A percentile compares a stretch with the other conserved stretches of the same genome.
Conservation (phyloP, 768 basidiomycete genomes). For the Zangia roseola region DNA sequence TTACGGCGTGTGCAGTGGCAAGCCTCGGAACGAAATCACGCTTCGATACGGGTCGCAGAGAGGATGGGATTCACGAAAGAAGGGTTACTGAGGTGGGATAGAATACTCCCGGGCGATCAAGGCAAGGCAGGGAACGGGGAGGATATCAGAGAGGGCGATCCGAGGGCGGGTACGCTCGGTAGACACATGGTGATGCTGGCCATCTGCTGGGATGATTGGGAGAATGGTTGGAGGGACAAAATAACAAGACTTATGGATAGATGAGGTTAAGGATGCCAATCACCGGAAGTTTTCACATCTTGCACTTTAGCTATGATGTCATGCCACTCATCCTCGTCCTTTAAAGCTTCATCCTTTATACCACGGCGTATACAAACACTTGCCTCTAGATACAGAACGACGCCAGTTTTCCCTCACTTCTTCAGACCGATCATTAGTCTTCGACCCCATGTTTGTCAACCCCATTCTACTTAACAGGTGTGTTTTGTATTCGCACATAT, state of each 20-base stretch:
- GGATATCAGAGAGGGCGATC: conserved; percentile 31
- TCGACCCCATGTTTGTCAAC: too few relatives aligned
- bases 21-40: conserved; percentile 46
- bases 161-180: conserved; percentile 23
- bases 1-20: conserved; percentile 65
- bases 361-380: too few relatives aligned
- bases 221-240: conserved; percentile 8
- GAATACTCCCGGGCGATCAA: conserved; percentile 43
- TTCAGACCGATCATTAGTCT: too few relatives aligned
- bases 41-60: conserved; percentile 51
- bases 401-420: too few relatives aligned
- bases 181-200: conserved; percentile 39
- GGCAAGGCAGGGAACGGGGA: conserved; percentile 35
- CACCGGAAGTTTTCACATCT: too few relatives aligned
- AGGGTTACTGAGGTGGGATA: conserved; percentile 52
- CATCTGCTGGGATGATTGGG: conserved; percentile 42
- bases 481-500: too few relatives aligned
- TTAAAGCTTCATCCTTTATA: too few relatives aligned
- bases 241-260: conserved; percentile 10
- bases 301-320: too few relatives aligned
- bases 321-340: too few relatives aligned
- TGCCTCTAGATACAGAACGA: too few relatives aligned
- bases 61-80: conserved; percentile 62
- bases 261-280: too few relatives aligned
- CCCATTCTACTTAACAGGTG: too few relatives aligned